phyloP scores from a whole-genome alignment of 2,329 filamentous ascomycete genomes.

The Monosporascus sp. region DNA sequence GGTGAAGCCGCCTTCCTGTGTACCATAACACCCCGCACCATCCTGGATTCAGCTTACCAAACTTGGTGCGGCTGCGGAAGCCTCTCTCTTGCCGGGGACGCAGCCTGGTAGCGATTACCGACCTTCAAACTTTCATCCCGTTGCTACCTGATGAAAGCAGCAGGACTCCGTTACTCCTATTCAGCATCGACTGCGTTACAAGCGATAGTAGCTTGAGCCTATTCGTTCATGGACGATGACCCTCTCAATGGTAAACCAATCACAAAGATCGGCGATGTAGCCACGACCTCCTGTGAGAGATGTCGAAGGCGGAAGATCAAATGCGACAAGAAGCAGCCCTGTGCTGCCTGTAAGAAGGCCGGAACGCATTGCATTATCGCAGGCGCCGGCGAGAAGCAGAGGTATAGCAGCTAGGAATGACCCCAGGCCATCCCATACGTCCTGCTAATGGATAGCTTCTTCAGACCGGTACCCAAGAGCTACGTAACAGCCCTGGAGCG shows the following conservation, averaged over 20 bases:
- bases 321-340: neutral
- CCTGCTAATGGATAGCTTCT: neutral
- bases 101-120: neutral
- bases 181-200: neutral
- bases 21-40: neutral
- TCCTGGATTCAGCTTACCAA: neutral
- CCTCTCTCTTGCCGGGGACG: neutral
- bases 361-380: neutral
- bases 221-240: neutral
- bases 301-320: neutral
- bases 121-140: neutral
- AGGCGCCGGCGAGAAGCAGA: neutral
- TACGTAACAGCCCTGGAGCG: conserved; percentile 43
- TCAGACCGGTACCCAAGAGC: conserved; percentile 37
- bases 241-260: neutral
- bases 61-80: neutral
- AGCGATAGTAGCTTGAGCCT: neutral
- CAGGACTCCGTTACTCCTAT: neutral
- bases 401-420: neutral
- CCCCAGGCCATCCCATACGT: neutral
- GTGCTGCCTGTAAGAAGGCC: neutral
- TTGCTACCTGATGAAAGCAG: neutral
- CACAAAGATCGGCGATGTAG: conserved; percentile 1
- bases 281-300: conserved; percentile 1
- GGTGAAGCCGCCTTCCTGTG: no score